phyloP scores from a whole-genome alignment of 2,329 filamentous ascomycete species.

The Emmonsiellopsis sp. region DNA sequence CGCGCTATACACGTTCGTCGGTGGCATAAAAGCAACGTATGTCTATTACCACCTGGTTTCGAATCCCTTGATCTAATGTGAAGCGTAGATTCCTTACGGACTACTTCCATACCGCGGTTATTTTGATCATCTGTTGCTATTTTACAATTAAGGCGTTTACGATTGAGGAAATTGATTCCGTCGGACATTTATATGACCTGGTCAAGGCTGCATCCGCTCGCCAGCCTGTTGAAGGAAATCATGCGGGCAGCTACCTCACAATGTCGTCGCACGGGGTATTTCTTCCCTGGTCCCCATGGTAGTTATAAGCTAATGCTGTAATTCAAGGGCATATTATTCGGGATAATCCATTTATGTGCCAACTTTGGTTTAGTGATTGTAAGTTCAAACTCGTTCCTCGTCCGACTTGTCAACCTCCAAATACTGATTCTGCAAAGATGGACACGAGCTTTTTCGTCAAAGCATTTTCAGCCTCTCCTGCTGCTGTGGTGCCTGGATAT shows the following conservation, averaged over 20 bases:
- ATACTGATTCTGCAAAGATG: constrained; percentile 25
- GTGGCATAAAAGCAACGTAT: constrained; percentile 33
- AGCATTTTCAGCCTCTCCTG: constrained; percentile 40
- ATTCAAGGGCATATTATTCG: constrained; percentile 40
- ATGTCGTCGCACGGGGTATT: constrained; percentile 44
- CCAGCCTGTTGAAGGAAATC: constrained; percentile 44
- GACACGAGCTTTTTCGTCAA: constrained; percentile 48
- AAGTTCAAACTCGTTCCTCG: constrained; percentile 9
- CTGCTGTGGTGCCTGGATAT: constrained; percentile 45
- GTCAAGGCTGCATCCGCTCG: constrained; percentile 37
- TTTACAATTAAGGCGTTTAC: constrained; percentile 41
- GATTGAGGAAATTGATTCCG: constrained; percentile 39
- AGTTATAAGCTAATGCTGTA: neutral
- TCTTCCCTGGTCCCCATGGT: neutral
- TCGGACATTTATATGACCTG: constrained; percentile 42
- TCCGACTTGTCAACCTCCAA: no score
- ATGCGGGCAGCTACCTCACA: constrained; percentile 47
- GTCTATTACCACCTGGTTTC: neutral
- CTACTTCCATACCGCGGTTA: constrained; percentile 48
- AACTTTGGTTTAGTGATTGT: constrained; percentile 47
- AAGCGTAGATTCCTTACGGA: constrained; percentile 37
- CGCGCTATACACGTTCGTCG: constrained; percentile 31
- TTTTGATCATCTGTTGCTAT: constrained; percentile 43
- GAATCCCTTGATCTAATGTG: neutral
- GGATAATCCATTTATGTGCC: constrained; percentile 40